Base-by-base conservation (phyloP, 768 basidiomycete genomes). In the Gloeostereum incarnatum region DNA sequence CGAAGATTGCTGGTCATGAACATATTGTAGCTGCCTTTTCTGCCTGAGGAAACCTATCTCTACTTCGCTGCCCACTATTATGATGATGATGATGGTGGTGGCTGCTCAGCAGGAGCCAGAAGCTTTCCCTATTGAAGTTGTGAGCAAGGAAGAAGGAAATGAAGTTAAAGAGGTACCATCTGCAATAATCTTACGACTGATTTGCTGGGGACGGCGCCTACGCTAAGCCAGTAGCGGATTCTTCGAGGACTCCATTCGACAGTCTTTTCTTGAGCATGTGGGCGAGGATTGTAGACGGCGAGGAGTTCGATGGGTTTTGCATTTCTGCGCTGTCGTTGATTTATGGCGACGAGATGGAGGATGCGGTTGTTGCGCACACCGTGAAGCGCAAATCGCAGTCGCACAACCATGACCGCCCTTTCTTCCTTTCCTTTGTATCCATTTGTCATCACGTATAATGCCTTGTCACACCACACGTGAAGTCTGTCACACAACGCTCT, bases 371-470 rank as follows among this genome's bases (percentile, higher is more conserved):
- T 78, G 48, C 75, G 71, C 39, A 57, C 63, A 52, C 87, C 91
- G 48, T 89, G 85, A 52, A 93, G 68, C 39, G 91, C 78, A 52
- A 94, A 71, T 30, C 92, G 82, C 31, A 97, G 66, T 49, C 90
- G 81, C 49, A 94, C 72, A 31, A 85, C 68, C 91, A 93, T 94
- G n/a, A n/a, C n/a, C n/a, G n/a, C n/a, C n/a, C n/a, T n/a, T n/a
- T n/a, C n/a, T n/a, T n/a, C n/a, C n/a, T n/a, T n/a, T n/a, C n/a
- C n/a, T n/a, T n/a, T n/a, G n/a, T n/a, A n/a, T n/a, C n/a, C n/a
- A n/a, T n/a, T n/a, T n/a, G n/a, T n/a, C n/a, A n/a, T n/a, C n/a
- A n/a, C n/a, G n/a, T n/a, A n/a, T n/a, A n/a, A n/a, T n/a, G n/a
- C n/a, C n/a, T n/a, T n/a, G n/a, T n/a, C n/a, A n/a, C n/a, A n/a